These are phyloP conservation scores for Hyaloperonospora arabidopsidis DNA, from an alignment of 352 stramenopile species.

Conservation along the genomic window DNA sequence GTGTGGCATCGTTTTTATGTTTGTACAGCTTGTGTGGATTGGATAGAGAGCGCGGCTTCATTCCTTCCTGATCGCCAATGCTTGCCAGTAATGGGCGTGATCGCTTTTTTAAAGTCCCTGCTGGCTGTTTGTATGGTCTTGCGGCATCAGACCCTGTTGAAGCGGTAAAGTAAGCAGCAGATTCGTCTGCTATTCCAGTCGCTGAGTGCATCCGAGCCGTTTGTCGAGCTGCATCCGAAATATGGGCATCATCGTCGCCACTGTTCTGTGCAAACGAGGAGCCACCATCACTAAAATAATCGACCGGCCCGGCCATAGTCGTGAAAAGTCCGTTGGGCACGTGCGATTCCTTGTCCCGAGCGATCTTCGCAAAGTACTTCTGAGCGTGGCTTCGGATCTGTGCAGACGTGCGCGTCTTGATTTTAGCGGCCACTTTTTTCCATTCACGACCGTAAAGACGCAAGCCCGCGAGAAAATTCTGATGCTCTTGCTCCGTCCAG, in stretches of 20 bases:
- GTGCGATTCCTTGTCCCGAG: constrained; percentile 63
- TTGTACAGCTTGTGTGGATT: constrained; percentile 26
- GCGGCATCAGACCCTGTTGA: constrained; percentile 15
- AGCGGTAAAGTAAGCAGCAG: neutral
- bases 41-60: constrained; percentile 1
- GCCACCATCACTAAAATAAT: constrained; percentile 60
- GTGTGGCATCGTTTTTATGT: constrained; percentile 19
- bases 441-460: constrained; percentile 93
- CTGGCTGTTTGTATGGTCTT: constrained; percentile 14
- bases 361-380: constrained; percentile 85
- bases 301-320: constrained; percentile 13
- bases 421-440: constrained; percentile 92
- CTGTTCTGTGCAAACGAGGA: constrained; percentile 53
- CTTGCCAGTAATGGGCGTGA: constrained; percentile 12
- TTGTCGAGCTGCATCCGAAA: constrained; percentile 16
- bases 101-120: constrained; percentile 28
- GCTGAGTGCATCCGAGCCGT: constrained; percentile 1
- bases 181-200: constrained; percentile 15
- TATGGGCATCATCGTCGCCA: constrained; percentile 39
- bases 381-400: constrained; percentile 81
- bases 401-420: constrained; percentile 81
- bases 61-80: constrained; percentile 9
- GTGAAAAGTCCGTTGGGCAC: constrained; percentile 34
- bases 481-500: constrained; percentile 93
- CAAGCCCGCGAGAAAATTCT: constrained; percentile 91